phyloP scores from a whole-genome alignment of 768 basidiomycete species.

The Pleurotus salmoneostramineus region DNA sequence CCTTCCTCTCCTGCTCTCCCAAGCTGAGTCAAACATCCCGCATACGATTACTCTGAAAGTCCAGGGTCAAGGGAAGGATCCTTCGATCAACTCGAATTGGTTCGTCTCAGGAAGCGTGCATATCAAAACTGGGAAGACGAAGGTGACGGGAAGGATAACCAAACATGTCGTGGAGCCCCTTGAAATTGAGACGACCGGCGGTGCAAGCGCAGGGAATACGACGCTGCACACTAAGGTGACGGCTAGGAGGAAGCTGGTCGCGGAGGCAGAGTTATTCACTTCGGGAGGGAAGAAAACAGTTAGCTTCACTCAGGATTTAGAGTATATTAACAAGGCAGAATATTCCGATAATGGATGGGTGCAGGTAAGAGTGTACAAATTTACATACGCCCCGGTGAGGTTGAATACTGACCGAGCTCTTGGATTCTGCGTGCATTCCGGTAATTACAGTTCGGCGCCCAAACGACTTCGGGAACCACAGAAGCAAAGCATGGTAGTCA shows the following conservation, averaged over 20 bases:
- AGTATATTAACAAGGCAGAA: constrained; percentile 46
- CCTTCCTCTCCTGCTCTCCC: constrained; percentile 38
- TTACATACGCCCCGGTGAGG: too few species aligned
- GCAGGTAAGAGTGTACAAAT: constrained; percentile 15
- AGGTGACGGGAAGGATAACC: constrained; percentile 52
- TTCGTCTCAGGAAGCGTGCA: constrained; percentile 56
- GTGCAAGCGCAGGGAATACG: constrained; percentile 29
- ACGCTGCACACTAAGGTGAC: constrained; percentile 49
- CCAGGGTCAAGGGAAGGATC: constrained; percentile 47
- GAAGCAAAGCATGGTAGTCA: constrained; percentile 46
- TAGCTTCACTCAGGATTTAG: constrained; percentile 43
- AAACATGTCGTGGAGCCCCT: constrained; percentile 40
- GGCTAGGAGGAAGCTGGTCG: constrained; percentile 38
- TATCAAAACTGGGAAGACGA: constrained; percentile 39
- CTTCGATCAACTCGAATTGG: constrained; percentile 59
- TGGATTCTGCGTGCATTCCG: too few species aligned
- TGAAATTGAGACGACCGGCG: constrained; percentile 35
- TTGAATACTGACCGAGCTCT: too few species aligned
- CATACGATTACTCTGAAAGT: constrained; percentile 59
- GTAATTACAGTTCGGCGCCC: constrained; percentile 38
- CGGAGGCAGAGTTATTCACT: constrained; percentile 47
- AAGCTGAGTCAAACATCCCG: constrained; percentile 25
- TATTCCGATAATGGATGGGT: constrained; percentile 40
- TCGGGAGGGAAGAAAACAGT: constrained; percentile 45
- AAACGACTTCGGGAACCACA: constrained; percentile 44